A percentile compares a stretch with the other conserved stretches of the same genome.
phyloP scores from a whole-genome alignment of 83 land plant genomes.

The Thuja plicata region DNA sequence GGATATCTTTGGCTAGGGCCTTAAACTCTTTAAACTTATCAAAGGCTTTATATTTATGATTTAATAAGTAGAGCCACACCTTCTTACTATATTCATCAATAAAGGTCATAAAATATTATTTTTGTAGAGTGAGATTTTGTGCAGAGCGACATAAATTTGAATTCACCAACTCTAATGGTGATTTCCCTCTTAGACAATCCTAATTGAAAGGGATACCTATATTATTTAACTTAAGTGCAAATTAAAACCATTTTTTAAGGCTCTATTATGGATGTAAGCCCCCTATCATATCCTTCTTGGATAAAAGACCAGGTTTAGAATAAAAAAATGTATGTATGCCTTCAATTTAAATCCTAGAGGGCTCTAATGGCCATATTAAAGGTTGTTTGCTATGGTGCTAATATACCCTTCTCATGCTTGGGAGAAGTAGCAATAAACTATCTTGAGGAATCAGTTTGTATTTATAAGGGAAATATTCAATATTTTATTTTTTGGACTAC shows the following conservation, averaged over 20 bases:
- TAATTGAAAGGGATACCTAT: background rate
- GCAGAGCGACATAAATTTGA: background rate
- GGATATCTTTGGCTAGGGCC: background rate
- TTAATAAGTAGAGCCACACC: background rate
- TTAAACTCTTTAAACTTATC: background rate
- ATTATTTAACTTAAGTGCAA: background rate
- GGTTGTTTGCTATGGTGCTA: too few species aligned
- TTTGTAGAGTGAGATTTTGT: background rate
- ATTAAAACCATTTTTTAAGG: background rate
- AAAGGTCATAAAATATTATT: background rate
- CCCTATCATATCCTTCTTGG: background rate
- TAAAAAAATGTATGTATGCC: background rate
- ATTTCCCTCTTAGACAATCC: background rate
- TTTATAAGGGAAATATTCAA: background rate
- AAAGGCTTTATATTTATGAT: background rate
- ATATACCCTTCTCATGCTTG: too few species aligned
- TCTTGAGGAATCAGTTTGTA: background rate
- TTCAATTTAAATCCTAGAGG: background rate
- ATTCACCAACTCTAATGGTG: background rate
- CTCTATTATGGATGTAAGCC: background rate
- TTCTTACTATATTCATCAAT: background rate
- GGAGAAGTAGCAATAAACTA: background rate
- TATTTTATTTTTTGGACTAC: background rate
- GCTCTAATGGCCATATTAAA: background rate
- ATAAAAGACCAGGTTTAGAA: background rate